Conservation (phyloP, 176 grass and related monocot species). For the Eremochloa ophiuroides region DNA sequence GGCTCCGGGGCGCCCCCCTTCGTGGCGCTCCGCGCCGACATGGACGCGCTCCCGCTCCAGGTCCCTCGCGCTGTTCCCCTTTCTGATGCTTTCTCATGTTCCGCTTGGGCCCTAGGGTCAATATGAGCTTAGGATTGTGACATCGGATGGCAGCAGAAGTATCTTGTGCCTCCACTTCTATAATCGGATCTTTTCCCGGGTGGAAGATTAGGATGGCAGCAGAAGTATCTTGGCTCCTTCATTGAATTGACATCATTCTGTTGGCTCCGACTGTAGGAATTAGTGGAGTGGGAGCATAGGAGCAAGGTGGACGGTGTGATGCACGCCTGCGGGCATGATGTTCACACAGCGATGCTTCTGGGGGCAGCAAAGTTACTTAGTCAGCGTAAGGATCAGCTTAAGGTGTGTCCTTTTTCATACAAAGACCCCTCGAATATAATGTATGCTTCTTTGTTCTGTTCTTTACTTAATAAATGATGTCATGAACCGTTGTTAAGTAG, state of each 20-base stretch:
- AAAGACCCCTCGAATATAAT: too few relatives aligned
- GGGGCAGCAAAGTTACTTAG: slow-evolving; percentile 90
- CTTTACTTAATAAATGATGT: too few relatives aligned
- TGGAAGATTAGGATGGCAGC: neutral
- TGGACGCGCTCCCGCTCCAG: slow-evolving; percentile 88
- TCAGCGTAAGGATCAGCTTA: slow-evolving; percentile 62
- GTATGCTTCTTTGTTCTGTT: too few relatives aligned
- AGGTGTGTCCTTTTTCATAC: too few relatives aligned
- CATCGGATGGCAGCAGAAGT: too few relatives aligned
- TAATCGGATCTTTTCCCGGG: neutral
- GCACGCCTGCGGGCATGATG: slow-evolving; percentile 93
- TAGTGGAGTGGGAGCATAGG: slow-evolving; percentile 92
- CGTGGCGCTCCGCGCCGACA: slow-evolving; percentile 88
- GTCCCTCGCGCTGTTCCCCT: slow-evolving; percentile 9
- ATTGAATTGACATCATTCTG: neutral
- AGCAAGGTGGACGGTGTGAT: slow-evolving; percentile 85
- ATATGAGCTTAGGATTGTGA: too few relatives aligned
- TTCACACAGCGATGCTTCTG: slow-evolving; percentile 80
- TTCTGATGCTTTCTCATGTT: neutral
- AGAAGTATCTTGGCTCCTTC: too few relatives aligned
- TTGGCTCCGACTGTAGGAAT: slow-evolving; percentile 39
- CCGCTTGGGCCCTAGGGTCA: too few relatives aligned
- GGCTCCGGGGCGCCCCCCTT: slow-evolving; percentile 67
- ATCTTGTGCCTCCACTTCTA: neutral
- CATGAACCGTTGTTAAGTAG: too few relatives aligned